Base-by-base conservation (phyloP, 768 basidiomycete species). In the Auricularia heimuer region DNA sequence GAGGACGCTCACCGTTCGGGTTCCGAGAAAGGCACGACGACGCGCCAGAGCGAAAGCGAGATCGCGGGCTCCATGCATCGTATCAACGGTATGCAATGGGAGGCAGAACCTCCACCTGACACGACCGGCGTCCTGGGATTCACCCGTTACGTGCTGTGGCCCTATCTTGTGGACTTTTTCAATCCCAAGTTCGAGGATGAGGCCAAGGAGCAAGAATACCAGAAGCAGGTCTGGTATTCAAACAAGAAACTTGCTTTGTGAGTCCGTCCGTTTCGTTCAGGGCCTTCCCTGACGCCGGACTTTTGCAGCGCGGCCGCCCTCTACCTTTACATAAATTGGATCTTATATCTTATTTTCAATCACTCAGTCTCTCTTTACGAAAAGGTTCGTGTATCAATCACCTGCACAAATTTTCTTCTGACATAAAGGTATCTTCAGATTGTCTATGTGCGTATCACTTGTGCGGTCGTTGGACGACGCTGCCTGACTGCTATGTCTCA, bases 211-310 rank as follows among this genome's bases (percentile, higher is more conserved):
- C 61, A 61, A 36, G 71, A 72, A 37, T 72, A 60, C 63, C 70
- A 69, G 62, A 70, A 60, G 24, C 68, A 68, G 64, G 61, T 21
- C 47, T 72, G 71, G 71, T 69, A 71, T 65, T 66, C 68, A 0
- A 67, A 34, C 65, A 72, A 72, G 54, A 62, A 64, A 24, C 56
- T 67, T 34, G 68, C 71, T 14, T 60, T 60, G 24, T 60, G 54
- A 18, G 47, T 62, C 18, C 44, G 18, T 54, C 14, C 14, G 39
- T 42, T 14, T 8, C 1, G 8, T 7, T 18, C 11, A 10, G 11
- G 29, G 11, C n/a, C 54, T 54, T 29, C 39, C 7, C 39, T 42
- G 39, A 42, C 39, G 39, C 12, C 8, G 12, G 8, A 42, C 45
- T 54, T 7, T n/a, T 18, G 11, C 54, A 54, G 54, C 29, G 18